Evolutionary conservation across 2,329 filamentous ascomycete species (phyloP), one percentile per base, ranked within the genome.

Genomic region (Colletotrichum spaethianum): DNA sequence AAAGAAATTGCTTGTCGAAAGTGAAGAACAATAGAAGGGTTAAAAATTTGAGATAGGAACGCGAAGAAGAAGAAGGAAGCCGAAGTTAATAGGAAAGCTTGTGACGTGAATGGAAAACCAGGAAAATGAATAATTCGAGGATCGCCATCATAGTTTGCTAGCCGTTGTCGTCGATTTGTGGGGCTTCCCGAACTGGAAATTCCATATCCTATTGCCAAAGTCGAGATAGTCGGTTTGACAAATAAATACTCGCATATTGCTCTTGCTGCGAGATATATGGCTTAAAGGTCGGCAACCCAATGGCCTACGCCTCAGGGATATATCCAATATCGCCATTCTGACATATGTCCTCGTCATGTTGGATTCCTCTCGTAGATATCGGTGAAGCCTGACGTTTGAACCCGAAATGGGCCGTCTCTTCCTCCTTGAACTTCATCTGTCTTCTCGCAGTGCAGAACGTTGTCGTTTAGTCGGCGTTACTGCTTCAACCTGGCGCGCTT

Each of bases 321-420:
- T 6, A 44, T 55, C 48, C 26, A 23, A 18, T 8, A 55, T 26
- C 4, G 44, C 48, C 20, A 33, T 53, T 4, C 48, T 55, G 7
- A 23, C 9, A 48, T 63, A 48, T 12, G 61, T 48, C 4, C 61
- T 53, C 18, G 61, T 63, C 61, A 63, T 23, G 26, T 63, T 33
- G 11, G 26, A 48, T 9, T 36, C 36, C 5, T 63, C 61, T 16
- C 36, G 36, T 26, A 53, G 26, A 18, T 38, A 26, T n/a, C 23
- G 33, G 23, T 7, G 11, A 40, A 23, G 38, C n/a, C 18, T 4
- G 18, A 18, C 18, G 26, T 14, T 26, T 0, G 12, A 23, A 3
- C 6, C 23, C 3, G 33, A 26, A 8, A 6, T 2, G 18, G 26
- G 7, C 8, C 20, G 38, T 3, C 23, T 63, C 18, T 7, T 42